Base-by-base conservation (phyloP, 83 land plant species). In the Larix sibirica region DNA sequence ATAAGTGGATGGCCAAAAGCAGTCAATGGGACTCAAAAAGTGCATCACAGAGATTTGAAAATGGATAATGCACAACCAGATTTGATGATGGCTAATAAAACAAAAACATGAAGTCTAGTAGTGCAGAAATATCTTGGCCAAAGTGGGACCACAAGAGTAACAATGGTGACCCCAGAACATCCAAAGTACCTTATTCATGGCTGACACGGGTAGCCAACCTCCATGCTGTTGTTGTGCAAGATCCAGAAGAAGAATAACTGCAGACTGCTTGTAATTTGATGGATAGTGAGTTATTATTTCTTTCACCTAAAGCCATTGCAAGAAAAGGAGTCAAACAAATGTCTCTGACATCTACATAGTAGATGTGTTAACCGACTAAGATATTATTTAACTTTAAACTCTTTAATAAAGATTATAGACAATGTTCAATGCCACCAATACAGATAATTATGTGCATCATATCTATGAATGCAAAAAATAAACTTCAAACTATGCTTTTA, bases 141-240 rank as follows among this genome's bases (percentile, higher is more conserved):
- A 42, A 73, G 77, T 20, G 21, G 14, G 8, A 1, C 54, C 47
- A 42, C 24, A 71, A 71, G n/a, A 71, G 6, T 16, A 33, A 0
- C 9, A 40, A 71, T 38, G 42, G n/a, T 6, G 3, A 20, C 47
- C 40, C n/a, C 44, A 42, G 9, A 38, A 42, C 14, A 73, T 21
- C 64, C 36, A 60, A 79, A 58, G 62, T 89, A 94, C 98, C 84
- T 88, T 92, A 81, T 97, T 94, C 99, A 97, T 97, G 20, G 99
- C 98, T 78, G 98, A 90, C 77, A 97, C 96, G 42, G 99, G 90
- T 31, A 97, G 79, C 98, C 99, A 95, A 21, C 98, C 99, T 83
- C 98, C 98, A 85, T 97, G 92, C 81, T 97, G 99, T 84, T 95
- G 99, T 79, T 97, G 99, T 23, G 98, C 99, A 82, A 97, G 94